These are phyloP conservation scores for Hymenoscyphus linearis DNA, from an alignment of 2,329 filamentous ascomycete genomes.

Conservation along the genomic window DNA sequence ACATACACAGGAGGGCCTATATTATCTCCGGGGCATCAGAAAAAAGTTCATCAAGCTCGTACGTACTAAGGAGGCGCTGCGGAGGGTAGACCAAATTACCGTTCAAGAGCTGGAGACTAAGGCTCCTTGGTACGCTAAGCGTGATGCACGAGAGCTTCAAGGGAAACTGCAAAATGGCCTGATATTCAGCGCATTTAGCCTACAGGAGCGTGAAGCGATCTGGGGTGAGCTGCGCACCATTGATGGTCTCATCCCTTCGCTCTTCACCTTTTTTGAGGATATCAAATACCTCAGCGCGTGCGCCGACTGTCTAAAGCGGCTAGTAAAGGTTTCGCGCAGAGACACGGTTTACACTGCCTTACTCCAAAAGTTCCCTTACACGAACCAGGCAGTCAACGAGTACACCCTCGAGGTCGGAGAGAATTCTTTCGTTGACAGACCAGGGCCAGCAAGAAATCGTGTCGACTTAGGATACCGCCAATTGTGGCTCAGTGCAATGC, in stretches of 20 bases:
- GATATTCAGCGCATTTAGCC: slow-evolving; percentile 32
- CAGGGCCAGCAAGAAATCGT: not conserved
- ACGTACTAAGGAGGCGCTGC: slow-evolving; percentile 26
- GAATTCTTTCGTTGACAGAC: not conserved
- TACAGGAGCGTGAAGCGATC: slow-evolving; percentile 28
- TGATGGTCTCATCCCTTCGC: slow-evolving; percentile 32
- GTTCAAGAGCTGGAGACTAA: slow-evolving; percentile 32
- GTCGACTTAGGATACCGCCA: slow-evolving; percentile 6
- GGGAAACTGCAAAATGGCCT: slow-evolving; percentile 28
- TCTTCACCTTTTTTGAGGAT: slow-evolving; percentile 30
- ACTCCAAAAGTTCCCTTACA: slow-evolving; percentile 9
- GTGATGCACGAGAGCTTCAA: slow-evolving; percentile 27
- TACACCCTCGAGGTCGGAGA: not conserved
- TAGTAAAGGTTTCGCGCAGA: slow-evolving; percentile 4
- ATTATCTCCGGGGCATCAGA: slow-evolving; percentile 31
- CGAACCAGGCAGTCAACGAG: not conserved
- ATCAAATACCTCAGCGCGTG: slow-evolving; percentile 8
- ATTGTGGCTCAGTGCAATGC: slow-evolving; percentile 5
- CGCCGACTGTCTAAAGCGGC: slow-evolving; percentile 6
- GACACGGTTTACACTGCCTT: slow-evolving; percentile 12
- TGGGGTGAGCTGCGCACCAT: slow-evolving; percentile 26
- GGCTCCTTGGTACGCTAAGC: slow-evolving; percentile 28
- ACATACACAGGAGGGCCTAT: slow-evolving; percentile 29
- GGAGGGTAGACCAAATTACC: slow-evolving; percentile 29
- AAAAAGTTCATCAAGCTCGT: slow-evolving; percentile 31